phyloP scores from a whole-genome alignment of 805 yeast genomes.

The Teunomyces funiuensis region DNA sequence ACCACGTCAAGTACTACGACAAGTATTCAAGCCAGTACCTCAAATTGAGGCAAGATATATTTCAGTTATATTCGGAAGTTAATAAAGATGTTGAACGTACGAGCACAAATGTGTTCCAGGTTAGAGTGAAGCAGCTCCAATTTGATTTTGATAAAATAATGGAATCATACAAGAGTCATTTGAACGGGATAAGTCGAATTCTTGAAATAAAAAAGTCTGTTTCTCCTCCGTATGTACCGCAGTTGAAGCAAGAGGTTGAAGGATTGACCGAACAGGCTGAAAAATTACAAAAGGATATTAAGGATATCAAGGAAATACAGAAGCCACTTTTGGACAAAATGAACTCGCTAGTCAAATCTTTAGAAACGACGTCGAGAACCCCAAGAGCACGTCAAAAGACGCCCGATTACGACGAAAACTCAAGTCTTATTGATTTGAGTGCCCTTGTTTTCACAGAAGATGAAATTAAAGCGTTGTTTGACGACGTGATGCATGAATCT shows the following conservation, averaged over 20 bases:
- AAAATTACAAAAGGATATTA: conserved; percentile 18
- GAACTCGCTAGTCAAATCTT: conserved; percentile 22
- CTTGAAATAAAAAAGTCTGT: conserved; percentile 16
- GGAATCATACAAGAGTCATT: conserved; percentile 25
- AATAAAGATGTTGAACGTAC: conserved; percentile 5
- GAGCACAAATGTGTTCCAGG: conserved; percentile 11
- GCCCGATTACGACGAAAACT: neutral
- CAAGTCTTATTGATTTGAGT: conserved; percentile 12
- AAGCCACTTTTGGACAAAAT: conserved; percentile 38
- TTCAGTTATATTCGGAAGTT: conserved; percentile 16
- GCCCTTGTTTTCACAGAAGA: conserved; percentile 18
- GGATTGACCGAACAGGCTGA: conserved; percentile 17
- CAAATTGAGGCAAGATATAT: conserved; percentile 32
- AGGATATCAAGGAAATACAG: conserved; percentile 27
- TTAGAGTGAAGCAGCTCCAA: conserved; percentile 20
- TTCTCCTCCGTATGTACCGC: conserved; percentile 16
- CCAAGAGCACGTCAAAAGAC: conserved; percentile 2
- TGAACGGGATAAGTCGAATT: conserved; percentile 20
- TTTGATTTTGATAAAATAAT: conserved; percentile 30
- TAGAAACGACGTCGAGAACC: conserved; percentile 9
- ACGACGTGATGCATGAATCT: conserved; percentile 15
- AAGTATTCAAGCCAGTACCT: conserved; percentile 32
- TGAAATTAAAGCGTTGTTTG: conserved; percentile 20
- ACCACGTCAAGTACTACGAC: conserved; percentile 33
- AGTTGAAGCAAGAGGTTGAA: conserved; percentile 22